Conservation (phyloP, 1,284 basidiomycete species). For the Cryptococcus maquisensis region DNA sequence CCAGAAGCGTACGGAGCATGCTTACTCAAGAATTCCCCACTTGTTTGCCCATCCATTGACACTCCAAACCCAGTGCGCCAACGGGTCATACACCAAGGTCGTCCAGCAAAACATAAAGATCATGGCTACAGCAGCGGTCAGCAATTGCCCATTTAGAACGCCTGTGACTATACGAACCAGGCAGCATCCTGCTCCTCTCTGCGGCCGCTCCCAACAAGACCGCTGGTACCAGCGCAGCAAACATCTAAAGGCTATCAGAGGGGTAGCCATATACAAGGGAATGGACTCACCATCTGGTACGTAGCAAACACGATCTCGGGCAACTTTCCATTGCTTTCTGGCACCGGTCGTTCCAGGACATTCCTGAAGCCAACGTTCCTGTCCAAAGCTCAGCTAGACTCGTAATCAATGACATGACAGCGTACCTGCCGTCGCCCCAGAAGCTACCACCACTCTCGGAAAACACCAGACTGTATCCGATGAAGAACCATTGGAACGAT, state of each 20-base stretch:
- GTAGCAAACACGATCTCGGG: slow-evolving; percentile 65
- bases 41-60: slow-evolving; percentile 79
- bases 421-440: slow-evolving; percentile 58
- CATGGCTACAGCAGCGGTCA: slow-evolving; percentile 52
- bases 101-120: slow-evolving; percentile 80
- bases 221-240: slow-evolving; percentile 53
- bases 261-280: slow-evolving; percentile 50
- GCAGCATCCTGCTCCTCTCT: slow-evolving; percentile 80
- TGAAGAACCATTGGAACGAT: slow-evolving; percentile 81
- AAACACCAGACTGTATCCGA: slow-evolving; percentile 79
- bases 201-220: slow-evolving; percentile 63
- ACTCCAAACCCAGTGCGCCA: slow-evolving; percentile 74
- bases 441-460: slow-evolving; percentile 61
- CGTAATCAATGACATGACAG: not conserved
- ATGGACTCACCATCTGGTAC: slow-evolving; percentile 61
- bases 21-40: slow-evolving; percentile 81
- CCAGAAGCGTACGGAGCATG: not conserved
- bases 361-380: slow-evolving; percentile 56
- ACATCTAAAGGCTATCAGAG: slow-evolving; percentile 21
- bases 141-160: too few relatives aligned
- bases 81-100: slow-evolving; percentile 61
- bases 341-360: slow-evolving; percentile 71
- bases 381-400: not conserved
- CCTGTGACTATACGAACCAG: slow-evolving; percentile 44
- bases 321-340: slow-evolving; percentile 57